Evolutionary conservation across 345 rosid species (phyloP).

Genomic region (Populus ilicifolia): DNA sequence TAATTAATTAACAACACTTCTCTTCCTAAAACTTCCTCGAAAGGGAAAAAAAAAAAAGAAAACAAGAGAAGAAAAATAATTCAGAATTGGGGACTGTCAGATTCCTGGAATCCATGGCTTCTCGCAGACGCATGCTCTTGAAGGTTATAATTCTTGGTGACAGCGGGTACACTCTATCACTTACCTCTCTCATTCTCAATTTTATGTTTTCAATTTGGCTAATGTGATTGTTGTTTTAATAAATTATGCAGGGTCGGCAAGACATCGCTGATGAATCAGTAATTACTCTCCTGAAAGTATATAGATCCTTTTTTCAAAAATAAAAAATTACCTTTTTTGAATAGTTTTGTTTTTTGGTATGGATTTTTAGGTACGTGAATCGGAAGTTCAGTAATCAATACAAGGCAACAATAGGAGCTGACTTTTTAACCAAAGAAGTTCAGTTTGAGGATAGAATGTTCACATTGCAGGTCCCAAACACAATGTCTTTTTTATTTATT

Average conservation of each 20-base stretch:
- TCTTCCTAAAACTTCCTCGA: background rate
- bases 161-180: conserved; percentile 50
- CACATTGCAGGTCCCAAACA: conserved; percentile 71
- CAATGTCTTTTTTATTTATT: background rate
- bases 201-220: background rate
- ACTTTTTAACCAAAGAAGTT: conserved; percentile 90
- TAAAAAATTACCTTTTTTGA: background rate
- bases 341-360: conserved; percentile 7
- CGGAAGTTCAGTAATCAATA: conserved; percentile 88
- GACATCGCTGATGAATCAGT: conserved; percentile 97
- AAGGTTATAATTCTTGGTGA: conserved; percentile 89
- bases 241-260: conserved; percentile 63
- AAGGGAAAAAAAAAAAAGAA: background rate
- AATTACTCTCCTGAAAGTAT: conserved; percentile 25
- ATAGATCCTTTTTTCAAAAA: background rate
- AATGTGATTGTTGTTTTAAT: background rate
- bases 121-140: conserved; percentile 73
- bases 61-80: background rate
- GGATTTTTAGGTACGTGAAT: conserved; percentile 66
- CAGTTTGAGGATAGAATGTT: conserved; percentile 81
- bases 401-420: conserved; percentile 93
- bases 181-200: background rate
- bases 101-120: conserved; percentile 44
- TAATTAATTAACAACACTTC: background rate
- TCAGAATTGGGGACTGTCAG: background rate